Conservation (phyloP, 331 rosid species). For the Phaseolus coccineus region DNA sequence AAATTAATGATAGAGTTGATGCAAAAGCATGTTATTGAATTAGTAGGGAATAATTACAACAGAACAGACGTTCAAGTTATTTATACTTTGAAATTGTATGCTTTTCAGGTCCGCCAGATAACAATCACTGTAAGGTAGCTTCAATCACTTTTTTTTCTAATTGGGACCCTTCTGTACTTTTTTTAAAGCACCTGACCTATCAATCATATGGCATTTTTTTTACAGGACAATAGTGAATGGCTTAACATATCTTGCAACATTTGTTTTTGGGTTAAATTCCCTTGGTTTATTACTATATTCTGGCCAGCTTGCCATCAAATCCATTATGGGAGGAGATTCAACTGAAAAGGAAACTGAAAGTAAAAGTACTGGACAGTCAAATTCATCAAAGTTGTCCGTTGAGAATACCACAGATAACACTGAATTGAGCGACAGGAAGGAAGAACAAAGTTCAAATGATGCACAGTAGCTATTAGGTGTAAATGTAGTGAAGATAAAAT, state of each 20-base stretch:
- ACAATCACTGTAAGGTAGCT: slow-evolving; percentile 86
- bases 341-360: slow-evolving; percentile 53
- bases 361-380: slow-evolving; percentile 52
- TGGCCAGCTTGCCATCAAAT: slow-evolving; percentile 82
- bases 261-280: slow-evolving; percentile 84
- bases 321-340: slow-evolving; percentile 56
- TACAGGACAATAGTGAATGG: slow-evolving; percentile 91
- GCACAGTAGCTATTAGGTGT: slow-evolving; percentile 41
- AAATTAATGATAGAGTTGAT: not conserved
- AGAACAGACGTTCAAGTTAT: slow-evolving; percentile 26
- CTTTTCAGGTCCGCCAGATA: slow-evolving; percentile 88
- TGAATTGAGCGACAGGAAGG: slow-evolving; percentile 51
- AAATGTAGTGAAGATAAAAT: slow-evolving; percentile 44
- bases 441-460: slow-evolving; percentile 69
- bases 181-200: slow-evolving; percentile 41
- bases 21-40: slow-evolving; percentile 26
- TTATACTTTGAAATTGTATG: slow-evolving; percentile 31
- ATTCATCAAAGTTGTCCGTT: slow-evolving; percentile 52
- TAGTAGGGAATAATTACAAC: slow-evolving; percentile 3
- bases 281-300: slow-evolving; percentile 87
- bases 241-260: slow-evolving; percentile 90
- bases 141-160: slow-evolving; percentile 32
- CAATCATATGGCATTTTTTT: slow-evolving; percentile 31
- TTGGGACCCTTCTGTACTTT: not conserved
- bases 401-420: slow-evolving; percentile 48